Percentiles rank a stretch among this genome's conserved stretches.
Evolutionary conservation across 1,284 basidiomycete species (phyloP).

Genomic region (Tilletiaria anomala): DNA sequence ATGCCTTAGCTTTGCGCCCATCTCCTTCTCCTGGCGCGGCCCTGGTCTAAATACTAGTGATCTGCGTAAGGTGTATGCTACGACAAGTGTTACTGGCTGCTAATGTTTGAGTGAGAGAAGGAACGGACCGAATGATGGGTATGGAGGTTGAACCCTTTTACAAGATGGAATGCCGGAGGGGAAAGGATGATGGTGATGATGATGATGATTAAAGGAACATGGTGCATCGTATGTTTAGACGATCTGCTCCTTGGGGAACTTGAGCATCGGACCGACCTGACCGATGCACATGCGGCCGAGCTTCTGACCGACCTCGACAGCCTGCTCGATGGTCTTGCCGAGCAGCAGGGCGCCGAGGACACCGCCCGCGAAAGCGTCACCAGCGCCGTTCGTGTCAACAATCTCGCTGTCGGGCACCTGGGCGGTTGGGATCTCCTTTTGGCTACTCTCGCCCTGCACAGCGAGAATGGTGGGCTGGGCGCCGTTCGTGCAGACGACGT

Average conservation of each 20-base stretch:
- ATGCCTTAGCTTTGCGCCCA: too few species aligned
- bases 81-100: too few species aligned
- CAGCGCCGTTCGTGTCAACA: slow-evolving; percentile 97
- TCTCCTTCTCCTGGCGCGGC: too few species aligned
- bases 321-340: slow-evolving; percentile 66
- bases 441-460: slow-evolving; percentile 47
- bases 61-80: too few species aligned
- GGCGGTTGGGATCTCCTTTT: slow-evolving; percentile 43
- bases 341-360: slow-evolving; percentile 73
- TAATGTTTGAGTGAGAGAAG: too few species aligned
- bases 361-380: slow-evolving; percentile 96
- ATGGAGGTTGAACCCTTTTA: too few species aligned
- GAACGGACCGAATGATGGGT: too few species aligned
- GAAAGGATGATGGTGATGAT: too few species aligned
- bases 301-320: slow-evolving; percentile 74
- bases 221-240: too few species aligned
- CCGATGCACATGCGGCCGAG: slow-evolving; percentile 76
- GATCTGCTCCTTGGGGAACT: slow-evolving; percentile 17
- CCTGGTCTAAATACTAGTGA: too few species aligned
- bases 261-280: slow-evolving; percentile 49
- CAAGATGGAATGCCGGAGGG: too few species aligned
- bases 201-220: too few species aligned
- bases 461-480: slow-evolving; percentile 67
- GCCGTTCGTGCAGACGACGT: slow-evolving; percentile 86
- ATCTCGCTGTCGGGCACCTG: slow-evolving; percentile 44